Percentiles rank a stretch among this genome's conserved stretches.
These are phyloP conservation scores for Cercospora zeina DNA, from an alignment of 2,329 filamentous ascomycete genomes.

Conservation along the genomic window DNA sequence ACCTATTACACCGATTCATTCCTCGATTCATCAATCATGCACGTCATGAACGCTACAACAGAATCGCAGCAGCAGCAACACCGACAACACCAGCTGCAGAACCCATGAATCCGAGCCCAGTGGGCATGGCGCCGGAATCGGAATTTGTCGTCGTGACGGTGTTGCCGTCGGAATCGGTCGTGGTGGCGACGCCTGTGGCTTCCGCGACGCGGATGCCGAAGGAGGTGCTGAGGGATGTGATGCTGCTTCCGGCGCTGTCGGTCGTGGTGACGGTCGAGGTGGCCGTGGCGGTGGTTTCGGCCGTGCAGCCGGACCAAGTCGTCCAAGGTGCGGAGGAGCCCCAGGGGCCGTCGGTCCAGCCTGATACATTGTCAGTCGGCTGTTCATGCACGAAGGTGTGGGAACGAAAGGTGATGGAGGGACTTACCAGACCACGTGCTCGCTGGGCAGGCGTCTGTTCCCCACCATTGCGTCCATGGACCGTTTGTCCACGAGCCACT, in stretches of 20 bases:
- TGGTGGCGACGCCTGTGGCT: constrained; percentile 24
- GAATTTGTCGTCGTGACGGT: constrained; percentile 20
- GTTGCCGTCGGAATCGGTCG: constrained; percentile 15
- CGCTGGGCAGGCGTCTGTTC: constrained; percentile 37
- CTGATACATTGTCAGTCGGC: constrained; percentile 21
- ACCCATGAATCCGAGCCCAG: constrained; percentile 30
- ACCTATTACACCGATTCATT: too few relatives aligned
- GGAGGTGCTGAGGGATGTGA: constrained; percentile 32
- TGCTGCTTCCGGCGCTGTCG: constrained; percentile 27
- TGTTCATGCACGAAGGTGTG: too few relatives aligned
- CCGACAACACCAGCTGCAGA: constrained; percentile 36
- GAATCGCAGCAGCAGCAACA: constrained; percentile 37
- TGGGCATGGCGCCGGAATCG: constrained; percentile 31
- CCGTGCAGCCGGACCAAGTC: constrained; percentile 40
- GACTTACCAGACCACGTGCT: constrained; percentile 39
- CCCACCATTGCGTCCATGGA: constrained; percentile 43
- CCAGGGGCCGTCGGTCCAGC: constrained; percentile 41
- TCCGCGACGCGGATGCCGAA: constrained; percentile 38
- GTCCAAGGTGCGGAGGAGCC: constrained; percentile 40
- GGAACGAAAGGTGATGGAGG: not conserved
- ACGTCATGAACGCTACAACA: constrained; percentile 34
- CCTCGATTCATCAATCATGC: not conserved
- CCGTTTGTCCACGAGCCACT: constrained; percentile 22
- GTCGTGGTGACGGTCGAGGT: constrained; percentile 38
- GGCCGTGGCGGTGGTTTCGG: constrained; percentile 38